These are phyloP conservation scores for Serendipita sp. DNA, from an alignment of 768 basidiomycete species.

Conservation along the genomic window DNA sequence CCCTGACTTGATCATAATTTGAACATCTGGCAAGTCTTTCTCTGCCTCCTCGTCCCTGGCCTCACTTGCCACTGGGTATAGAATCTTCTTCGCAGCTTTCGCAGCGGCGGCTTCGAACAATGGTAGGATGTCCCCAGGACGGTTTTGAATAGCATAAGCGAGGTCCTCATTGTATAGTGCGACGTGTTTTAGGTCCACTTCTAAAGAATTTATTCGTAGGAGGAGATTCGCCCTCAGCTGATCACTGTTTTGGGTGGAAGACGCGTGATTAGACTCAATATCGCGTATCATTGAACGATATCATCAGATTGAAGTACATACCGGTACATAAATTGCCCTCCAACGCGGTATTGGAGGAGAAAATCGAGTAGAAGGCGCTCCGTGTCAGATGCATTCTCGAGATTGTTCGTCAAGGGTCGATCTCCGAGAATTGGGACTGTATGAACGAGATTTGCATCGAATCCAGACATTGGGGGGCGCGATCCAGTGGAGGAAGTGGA, in stretches of 20 bases:
- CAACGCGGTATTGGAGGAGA: conserved; percentile 72
- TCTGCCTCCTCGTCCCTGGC: conserved; percentile 33
- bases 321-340: conserved; percentile 88
- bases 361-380: conserved; percentile 76
- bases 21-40: conserved; percentile 53
- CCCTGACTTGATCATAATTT: conserved; percentile 77
- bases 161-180: conserved; percentile 82
- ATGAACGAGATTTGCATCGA: conserved; percentile 68
- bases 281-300: background rate
- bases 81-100: conserved; percentile 64
- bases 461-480: conserved; percentile 56
- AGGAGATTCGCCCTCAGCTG: conserved; percentile 79
- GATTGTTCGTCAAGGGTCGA: conserved; percentile 33
- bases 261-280: background rate
- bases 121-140: conserved; percentile 78
- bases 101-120: conserved; percentile 85
- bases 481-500: background rate
- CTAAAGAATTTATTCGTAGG: conserved; percentile 71
- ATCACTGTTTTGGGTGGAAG: conserved; percentile 33
- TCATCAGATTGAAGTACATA: conserved; percentile 19
- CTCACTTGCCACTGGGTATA: conserved; percentile 61
- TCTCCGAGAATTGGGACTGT: conserved; percentile 60
- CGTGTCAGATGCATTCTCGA: conserved; percentile 64
- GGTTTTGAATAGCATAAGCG: conserved; percentile 77
- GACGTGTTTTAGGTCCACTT: conserved; percentile 55